Evolutionary conservation across 805 yeast species (phyloP).

Genomic region (Candida sphagnicola): DNA sequence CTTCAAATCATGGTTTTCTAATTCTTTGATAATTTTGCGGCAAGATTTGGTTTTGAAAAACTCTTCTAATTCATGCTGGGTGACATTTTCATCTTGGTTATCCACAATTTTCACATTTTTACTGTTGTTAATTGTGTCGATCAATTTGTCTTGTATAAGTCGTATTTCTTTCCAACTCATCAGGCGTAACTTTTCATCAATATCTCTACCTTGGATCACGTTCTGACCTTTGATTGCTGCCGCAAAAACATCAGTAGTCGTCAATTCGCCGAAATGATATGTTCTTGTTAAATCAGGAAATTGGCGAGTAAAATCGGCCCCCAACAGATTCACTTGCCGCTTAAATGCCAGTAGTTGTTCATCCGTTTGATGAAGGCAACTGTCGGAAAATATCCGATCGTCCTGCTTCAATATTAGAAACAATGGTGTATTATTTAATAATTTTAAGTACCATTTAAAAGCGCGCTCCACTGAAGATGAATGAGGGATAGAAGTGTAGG

Average conservation of each 20-base stretch:
- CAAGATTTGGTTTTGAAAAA: slow-evolving; percentile 4
- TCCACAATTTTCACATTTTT: slow-evolving; percentile 8
- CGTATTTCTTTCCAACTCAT: slow-evolving; percentile 8
- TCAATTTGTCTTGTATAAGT: slow-evolving; percentile 10
- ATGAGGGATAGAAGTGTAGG: background rate
- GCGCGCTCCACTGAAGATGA: slow-evolving; percentile 11
- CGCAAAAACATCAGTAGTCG: slow-evolving; percentile 24
- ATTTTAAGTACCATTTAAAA: slow-evolving; percentile 25
- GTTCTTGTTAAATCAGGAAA: slow-evolving; percentile 12
- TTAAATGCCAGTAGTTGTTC: slow-evolving; percentile 15
- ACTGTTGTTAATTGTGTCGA: slow-evolving; percentile 4
- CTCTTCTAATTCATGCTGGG: slow-evolving; percentile 2
- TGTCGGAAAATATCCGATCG: slow-evolving; percentile 22
- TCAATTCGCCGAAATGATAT: slow-evolving; percentile 31
- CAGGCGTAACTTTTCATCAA: slow-evolving; percentile 4
- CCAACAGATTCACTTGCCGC: slow-evolving; percentile 8
- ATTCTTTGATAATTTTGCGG: background rate
- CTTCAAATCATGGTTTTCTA: slow-evolving; percentile 7
- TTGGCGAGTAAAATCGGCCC: slow-evolving; percentile 5
- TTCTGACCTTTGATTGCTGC: slow-evolving; percentile 18
- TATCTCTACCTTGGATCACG: slow-evolving; percentile 1
- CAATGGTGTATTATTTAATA: slow-evolving; percentile 26
- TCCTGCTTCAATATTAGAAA: slow-evolving; percentile 23
- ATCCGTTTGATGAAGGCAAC: slow-evolving; percentile 8
- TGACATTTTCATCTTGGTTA: background rate